Evolutionary conservation across 441 rosid species (phyloP).

Genomic region (Daphne laureola): DNA sequence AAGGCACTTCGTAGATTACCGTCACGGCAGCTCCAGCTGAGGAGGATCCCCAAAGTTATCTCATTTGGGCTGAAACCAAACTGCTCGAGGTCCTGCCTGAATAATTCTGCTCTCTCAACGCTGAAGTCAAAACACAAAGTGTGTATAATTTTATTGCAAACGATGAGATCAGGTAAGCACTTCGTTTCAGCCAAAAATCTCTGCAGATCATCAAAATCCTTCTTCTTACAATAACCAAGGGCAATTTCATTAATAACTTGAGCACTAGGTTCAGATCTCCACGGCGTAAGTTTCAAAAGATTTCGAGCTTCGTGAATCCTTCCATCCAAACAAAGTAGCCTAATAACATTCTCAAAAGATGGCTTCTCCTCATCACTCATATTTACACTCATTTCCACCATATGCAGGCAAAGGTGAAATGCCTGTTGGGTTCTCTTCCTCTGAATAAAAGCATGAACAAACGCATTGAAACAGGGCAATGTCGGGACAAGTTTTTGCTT

Average conservation of each 20-base stretch:
- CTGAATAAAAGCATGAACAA: conserved; percentile 44
- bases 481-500: conserved; percentile 31
- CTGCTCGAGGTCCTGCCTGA: conserved; percentile 45
- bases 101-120: conserved; percentile 44
- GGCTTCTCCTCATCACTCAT: conserved; percentile 22
- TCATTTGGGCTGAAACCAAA: conserved; percentile 56
- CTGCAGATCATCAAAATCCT: conserved; percentile 63
- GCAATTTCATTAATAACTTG: conserved; percentile 40
- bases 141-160: conserved; percentile 54
- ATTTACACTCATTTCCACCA: conserved; percentile 28
- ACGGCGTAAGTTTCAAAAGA: conserved; percentile 36
- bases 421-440: conserved; percentile 42
- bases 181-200: conserved; percentile 43
- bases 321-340: conserved; percentile 51
- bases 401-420: conserved; percentile 41
- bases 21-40: conserved; percentile 58
- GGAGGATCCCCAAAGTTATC: conserved; percentile 60
- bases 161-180: conserved; percentile 31
- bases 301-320: conserved; percentile 60
- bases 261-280: conserved; percentile 38
- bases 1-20: conserved; percentile 46
- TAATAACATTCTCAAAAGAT: conserved; percentile 34
- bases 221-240: conserved; percentile 57
- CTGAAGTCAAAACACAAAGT: conserved; percentile 45
- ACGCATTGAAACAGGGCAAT: conserved; percentile 28